phyloP scores from a whole-genome alignment of 805 yeast genomes.

The Yarrowia yakushimensis region DNA sequence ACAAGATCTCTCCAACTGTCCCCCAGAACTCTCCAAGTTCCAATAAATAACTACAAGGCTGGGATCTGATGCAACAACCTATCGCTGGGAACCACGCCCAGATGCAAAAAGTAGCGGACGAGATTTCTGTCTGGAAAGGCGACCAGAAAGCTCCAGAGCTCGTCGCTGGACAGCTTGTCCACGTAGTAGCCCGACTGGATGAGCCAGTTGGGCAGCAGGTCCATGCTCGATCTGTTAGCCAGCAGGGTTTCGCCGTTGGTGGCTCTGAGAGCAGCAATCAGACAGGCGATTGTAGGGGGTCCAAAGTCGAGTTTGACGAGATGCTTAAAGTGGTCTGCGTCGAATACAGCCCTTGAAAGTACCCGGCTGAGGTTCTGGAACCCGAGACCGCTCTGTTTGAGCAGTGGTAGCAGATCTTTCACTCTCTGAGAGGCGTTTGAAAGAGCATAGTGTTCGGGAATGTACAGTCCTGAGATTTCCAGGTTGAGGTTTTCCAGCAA shows the following conservation, averaged over 20 bases:
- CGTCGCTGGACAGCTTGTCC: background rate
- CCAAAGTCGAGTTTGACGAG: background rate
- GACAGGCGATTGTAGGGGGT: background rate
- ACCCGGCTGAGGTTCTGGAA: background rate
- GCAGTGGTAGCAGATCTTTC: background rate
- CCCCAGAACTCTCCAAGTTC: too few species aligned
- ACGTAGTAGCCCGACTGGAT: conserved; percentile 4
- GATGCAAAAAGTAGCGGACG: background rate
- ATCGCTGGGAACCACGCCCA: background rate
- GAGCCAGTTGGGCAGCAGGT: conserved; percentile 13
- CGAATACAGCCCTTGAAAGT: background rate
- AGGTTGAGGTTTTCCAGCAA: background rate
- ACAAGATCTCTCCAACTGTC: too few species aligned
- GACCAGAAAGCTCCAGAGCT: background rate
- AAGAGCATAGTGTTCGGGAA: background rate
- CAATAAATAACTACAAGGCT: background rate
- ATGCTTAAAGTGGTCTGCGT: background rate
- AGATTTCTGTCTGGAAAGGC: background rate
- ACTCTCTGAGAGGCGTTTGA: background rate
- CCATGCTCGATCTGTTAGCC: background rate
- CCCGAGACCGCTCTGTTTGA: background rate
- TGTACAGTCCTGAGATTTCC: background rate
- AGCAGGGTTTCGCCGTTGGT: background rate
- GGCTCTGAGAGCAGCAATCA: background rate
- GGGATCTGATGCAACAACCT: background rate